Evolutionary conservation across 139 green algal genomes (phyloP), one percentile per base, ranked within the genome.

Genomic region (Tetradesmus obliquus): DNA sequence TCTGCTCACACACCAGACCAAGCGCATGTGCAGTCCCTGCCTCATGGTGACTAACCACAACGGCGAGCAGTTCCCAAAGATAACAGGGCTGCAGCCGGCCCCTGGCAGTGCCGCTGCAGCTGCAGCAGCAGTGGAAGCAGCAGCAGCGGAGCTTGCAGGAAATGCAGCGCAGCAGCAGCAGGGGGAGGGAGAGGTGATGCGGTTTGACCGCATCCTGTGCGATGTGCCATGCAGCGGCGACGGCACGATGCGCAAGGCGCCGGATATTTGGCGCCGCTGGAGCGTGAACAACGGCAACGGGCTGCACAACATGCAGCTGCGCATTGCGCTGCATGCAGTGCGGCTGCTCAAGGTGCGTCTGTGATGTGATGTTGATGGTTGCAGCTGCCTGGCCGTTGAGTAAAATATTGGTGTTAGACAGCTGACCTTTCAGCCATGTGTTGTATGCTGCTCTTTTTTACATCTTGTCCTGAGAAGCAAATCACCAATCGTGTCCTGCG

Each of bases 221-320:
- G 98, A 99, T 90, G 98, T 99, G 79, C 98, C 98, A 7, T 99
- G 98, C 96, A 94, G 88, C 54, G 89, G 89, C 53, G 98, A 99
- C 92, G 98, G 98, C 89, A 99, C 98, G 9, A 93, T 99, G 92
- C 97, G 98, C 60, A 99, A 99, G 94, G 96, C 97, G 20, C 97
- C 97, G 9, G 98, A 99, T 94, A 98, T 99, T 85, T 99, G 98
- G 98, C 90, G 95, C 17, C 94, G 96, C 55, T 99, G 97, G 97
- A 95, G 72, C 57, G 71, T 95, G 3, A 84, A 79, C 58, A 96
- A 95, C 58, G 98, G 97, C 92, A 99, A 98, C 88, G 97, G 97
- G 19, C 92, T 99, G 93, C 98, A 99, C 94, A 57, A 90, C 6
- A 96, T 99, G 91, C 98, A 99, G 95, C 93, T 99, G 74, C 92